phyloP scores from a whole-genome alignment of 306 rosid genomes.

The Crotalaria pallida region DNA sequence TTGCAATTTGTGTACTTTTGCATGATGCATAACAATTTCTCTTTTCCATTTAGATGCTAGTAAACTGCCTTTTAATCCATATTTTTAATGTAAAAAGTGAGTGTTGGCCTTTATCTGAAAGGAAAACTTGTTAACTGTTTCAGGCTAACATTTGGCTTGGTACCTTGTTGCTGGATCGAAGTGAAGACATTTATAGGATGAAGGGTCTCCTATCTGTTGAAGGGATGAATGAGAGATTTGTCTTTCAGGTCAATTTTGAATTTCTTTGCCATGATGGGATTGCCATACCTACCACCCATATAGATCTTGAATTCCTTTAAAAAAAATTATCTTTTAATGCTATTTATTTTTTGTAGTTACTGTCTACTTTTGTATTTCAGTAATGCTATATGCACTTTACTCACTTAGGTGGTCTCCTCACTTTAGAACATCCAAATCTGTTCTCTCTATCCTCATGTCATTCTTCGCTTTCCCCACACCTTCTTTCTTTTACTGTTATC shows the following conservation, averaged over 20 bases:
- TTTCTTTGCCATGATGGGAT: background rate
- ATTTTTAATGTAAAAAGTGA: background rate
- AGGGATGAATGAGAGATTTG: constrained; percentile 95
- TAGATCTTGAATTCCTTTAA: background rate
- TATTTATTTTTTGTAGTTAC: background rate
- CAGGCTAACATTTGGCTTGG: constrained; percentile 99
- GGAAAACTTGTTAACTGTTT: background rate
- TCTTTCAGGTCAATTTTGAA: constrained; percentile 73
- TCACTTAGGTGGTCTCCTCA: background rate
- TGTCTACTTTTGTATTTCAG: background rate
- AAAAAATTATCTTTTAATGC: background rate
- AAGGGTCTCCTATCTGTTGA: constrained; percentile 85
- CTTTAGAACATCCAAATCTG: background rate
- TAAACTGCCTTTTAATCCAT: background rate
- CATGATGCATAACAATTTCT: constrained; percentile 12
- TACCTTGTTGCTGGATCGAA: constrained; percentile 68
- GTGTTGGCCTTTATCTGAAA: constrained; percentile 1
- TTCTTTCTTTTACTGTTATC: background rate
- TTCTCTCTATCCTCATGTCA: background rate
- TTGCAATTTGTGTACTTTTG: background rate
- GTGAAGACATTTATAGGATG: constrained; percentile 95
- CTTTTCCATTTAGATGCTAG: background rate
- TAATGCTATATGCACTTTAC: background rate
- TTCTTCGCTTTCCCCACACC: background rate
- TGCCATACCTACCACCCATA: background rate